These are phyloP conservation scores for Trichoderma afroharzianum DNA, from an alignment of 2,329 filamentous ascomycete genomes.

Conservation along the genomic window DNA sequence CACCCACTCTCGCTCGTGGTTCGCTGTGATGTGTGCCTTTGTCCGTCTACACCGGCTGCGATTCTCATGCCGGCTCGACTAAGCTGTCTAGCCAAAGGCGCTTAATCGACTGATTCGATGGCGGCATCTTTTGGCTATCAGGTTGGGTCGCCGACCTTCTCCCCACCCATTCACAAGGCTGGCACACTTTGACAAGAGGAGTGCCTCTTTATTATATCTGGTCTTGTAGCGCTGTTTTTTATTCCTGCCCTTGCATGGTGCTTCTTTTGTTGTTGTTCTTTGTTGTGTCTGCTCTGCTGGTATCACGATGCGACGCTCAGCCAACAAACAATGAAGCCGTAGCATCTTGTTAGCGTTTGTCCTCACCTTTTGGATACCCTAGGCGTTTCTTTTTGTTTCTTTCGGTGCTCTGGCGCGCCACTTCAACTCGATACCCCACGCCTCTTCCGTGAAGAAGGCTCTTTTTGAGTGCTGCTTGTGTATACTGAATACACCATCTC, in stretches of 20 bases:
- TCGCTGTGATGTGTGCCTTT: background rate
- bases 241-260: constrained; percentile 7
- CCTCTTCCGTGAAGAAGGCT: constrained; percentile 28
- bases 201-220: constrained; percentile 12
- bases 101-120: constrained; percentile 18
- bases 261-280: background rate
- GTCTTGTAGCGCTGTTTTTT: constrained; percentile 1
- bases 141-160: background rate
- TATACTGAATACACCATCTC: background rate
- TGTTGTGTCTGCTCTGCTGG: constrained; percentile 15
- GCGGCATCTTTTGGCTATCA: constrained; percentile 1
- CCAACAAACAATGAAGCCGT: constrained; percentile 27
- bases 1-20: constrained; percentile 4
- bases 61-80: constrained; percentile 7
- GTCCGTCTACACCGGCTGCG: background rate
- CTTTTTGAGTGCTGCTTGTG: background rate
- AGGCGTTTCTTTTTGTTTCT: background rate
- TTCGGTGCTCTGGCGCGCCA: background rate
- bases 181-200: background rate
- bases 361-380: constrained; percentile 18
- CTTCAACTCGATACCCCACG: constrained; percentile 4
- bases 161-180: constrained; percentile 9
- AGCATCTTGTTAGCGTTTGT: constrained; percentile 20
- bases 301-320: constrained; percentile 16
- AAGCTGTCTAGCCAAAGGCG: constrained; percentile 13